A percentile compares a stretch with the other conserved stretches of the same genome.
Conservation (phyloP, 1,284 basidiomycete species). For the Sporisorium exsertum region DNA sequence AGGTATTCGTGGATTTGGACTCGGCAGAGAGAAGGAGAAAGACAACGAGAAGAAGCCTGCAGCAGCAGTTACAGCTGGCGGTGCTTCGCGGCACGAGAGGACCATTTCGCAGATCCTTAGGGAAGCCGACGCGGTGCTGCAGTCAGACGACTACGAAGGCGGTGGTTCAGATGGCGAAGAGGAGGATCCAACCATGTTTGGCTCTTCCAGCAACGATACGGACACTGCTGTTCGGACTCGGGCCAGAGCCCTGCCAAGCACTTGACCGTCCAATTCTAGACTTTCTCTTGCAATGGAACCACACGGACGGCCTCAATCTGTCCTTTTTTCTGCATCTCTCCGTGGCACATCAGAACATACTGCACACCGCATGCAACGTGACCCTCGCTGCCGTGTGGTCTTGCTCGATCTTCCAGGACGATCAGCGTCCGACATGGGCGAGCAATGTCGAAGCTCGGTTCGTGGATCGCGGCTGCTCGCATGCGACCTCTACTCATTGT, state of each 20-base stretch:
- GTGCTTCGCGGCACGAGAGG: slow-evolving; percentile 37
- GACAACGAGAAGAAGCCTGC: slow-evolving; percentile 4
- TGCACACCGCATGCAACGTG: slow-evolving; percentile 1
- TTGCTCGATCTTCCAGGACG: slow-evolving; percentile 13
- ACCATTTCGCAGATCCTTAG: slow-evolving; percentile 54
- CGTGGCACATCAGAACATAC: background rate
- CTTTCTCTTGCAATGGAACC: background rate
- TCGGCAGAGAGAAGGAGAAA: slow-evolving; percentile 32
- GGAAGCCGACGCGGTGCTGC: slow-evolving; percentile 51
- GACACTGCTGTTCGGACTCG: background rate
- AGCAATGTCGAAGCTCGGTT: background rate
- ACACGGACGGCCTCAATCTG: background rate
- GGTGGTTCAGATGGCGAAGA: slow-evolving; percentile 9
- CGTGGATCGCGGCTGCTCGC: background rate
- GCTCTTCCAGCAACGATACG: slow-evolving; percentile 27
- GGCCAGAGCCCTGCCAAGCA: slow-evolving; percentile 6
- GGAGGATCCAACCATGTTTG: slow-evolving; percentile 38
- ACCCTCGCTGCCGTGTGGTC: background rate
- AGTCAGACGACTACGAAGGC: slow-evolving; percentile 28
- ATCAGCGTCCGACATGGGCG: slow-evolving; percentile 8
- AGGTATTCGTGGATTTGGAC: slow-evolving; percentile 30
- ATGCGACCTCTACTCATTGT: background rate
- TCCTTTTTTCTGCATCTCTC: background rate
- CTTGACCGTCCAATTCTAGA: slow-evolving; percentile 8
- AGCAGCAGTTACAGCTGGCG: background rate